Conservation (phyloP, 2,329 filamentous ascomycete species). For the Phialocephala subalpina region DNA sequence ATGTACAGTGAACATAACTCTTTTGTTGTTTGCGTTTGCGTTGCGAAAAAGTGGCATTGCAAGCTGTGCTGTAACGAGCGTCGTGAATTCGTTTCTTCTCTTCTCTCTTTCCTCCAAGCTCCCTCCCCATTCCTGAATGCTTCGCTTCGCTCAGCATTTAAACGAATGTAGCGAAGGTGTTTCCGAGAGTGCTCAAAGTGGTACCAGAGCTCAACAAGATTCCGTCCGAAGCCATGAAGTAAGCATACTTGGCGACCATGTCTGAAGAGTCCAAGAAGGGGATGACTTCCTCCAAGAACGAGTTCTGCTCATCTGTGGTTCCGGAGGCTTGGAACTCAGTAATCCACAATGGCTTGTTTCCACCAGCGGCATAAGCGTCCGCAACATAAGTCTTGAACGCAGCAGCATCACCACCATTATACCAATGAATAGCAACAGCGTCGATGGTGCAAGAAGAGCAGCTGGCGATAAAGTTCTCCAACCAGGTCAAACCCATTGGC, state of each 20-base stretch:
- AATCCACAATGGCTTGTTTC: slow-evolving; percentile 52
- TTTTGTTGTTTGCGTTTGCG: background rate
- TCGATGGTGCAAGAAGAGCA: slow-evolving; percentile 54
- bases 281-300: slow-evolving; percentile 53
- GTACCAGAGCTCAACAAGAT: slow-evolving; percentile 28
- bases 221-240: slow-evolving; percentile 48
- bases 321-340: slow-evolving; percentile 53
- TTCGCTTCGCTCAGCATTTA: background rate
- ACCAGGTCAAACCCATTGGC: slow-evolving; percentile 52
- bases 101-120: background rate
- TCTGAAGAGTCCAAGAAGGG: slow-evolving; percentile 51
- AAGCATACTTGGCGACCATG: slow-evolving; percentile 50
- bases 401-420: slow-evolving; percentile 47
- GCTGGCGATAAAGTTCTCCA: slow-evolving; percentile 51
- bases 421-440: slow-evolving; percentile 57
- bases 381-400: slow-evolving; percentile 52
- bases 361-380: slow-evolving; percentile 47
- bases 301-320: slow-evolving; percentile 41
- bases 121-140: no score
- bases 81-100: background rate
- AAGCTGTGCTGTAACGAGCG: background rate
- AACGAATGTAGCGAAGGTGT: slow-evolving; percentile 19
- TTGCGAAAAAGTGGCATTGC: background rate
- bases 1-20: background rate
- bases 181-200: slow-evolving; percentile 25